These are phyloP conservation scores for Rhodamnia rubescens DNA, from an alignment of 345 rosid genomes.

Conservation along the genomic window DNA sequence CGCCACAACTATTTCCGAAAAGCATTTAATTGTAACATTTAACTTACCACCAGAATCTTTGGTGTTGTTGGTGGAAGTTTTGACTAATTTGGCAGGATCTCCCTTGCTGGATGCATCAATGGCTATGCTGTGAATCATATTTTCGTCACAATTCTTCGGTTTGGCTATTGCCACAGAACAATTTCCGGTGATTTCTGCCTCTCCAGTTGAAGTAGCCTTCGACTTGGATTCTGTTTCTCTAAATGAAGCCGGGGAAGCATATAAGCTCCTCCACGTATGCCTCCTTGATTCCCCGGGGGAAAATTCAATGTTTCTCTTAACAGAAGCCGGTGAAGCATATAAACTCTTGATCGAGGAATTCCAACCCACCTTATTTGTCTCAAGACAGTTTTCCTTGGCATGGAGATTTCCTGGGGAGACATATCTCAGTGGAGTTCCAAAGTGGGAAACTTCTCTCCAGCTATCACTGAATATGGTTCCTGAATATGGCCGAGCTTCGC, in stretches of 20 bases:
- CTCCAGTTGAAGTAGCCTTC: not conserved
- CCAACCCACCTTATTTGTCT: not conserved
- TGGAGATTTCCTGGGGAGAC: not conserved
- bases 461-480: not conserved
- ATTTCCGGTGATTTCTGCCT: not conserved
- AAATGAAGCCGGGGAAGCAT: not conserved
- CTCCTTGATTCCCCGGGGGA: constrained; percentile 29
- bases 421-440: not conserved
- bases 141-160: not conserved
- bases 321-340: constrained; percentile 14
- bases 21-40: not conserved
- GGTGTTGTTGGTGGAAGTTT: not conserved
- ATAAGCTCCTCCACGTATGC: not conserved
- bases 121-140: not conserved
- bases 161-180: not conserved
- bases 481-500: not conserved
- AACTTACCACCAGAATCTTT: not conserved
- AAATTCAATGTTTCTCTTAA: constrained; percentile 8
- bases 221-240: not conserved
- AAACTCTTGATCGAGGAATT: not conserved
- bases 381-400: constrained; percentile 4
- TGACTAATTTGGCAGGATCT: not conserved
- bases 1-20: not conserved
- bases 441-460: not conserved
- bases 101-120: not conserved